Percentiles rank a stretch among this genome's conserved stretches.
phyloP scores from a whole-genome alignment of 2,329 filamentous ascomycete species.

The Stenocarpella maydis region DNA sequence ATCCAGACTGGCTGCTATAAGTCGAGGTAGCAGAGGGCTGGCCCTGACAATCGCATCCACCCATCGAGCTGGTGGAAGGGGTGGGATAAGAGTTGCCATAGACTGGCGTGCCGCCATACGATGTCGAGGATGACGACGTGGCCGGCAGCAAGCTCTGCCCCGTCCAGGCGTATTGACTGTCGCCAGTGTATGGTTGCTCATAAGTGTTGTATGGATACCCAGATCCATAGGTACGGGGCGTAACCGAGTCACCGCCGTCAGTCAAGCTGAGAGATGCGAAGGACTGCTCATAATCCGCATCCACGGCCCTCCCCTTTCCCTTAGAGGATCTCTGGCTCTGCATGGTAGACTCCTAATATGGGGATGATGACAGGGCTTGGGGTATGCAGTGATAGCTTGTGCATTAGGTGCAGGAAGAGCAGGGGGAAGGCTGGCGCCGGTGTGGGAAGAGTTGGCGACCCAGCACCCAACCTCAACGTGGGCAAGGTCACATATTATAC shows the following conservation, averaged over 20 bases:
- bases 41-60: neutral
- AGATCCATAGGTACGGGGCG: neutral
- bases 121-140: neutral
- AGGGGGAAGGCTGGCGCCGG: neutral
- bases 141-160: neutral
- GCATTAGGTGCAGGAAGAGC: neutral
- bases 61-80: neutral
- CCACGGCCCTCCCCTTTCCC: constrained; percentile 3
- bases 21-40: neutral
- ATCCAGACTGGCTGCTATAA: neutral
- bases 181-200: neutral
- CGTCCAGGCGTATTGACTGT: neutral
- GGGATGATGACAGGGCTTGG: neutral
- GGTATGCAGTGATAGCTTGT: neutral
- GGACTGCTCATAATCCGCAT: neutral
- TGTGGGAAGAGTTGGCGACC: neutral
- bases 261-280: constrained; percentile 18
- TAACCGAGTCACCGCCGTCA: neutral
- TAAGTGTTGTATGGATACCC: neutral
- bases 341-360: constrained; percentile 25
- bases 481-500: constrained; percentile 23
- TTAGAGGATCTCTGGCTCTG: constrained; percentile 1
- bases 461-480: neutral
- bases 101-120: neutral
- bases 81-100: neutral